These are phyloP conservation scores for Bipolaris zeicola DNA, from an alignment of 2,329 filamentous ascomycete genomes.

Conservation along the genomic window DNA sequence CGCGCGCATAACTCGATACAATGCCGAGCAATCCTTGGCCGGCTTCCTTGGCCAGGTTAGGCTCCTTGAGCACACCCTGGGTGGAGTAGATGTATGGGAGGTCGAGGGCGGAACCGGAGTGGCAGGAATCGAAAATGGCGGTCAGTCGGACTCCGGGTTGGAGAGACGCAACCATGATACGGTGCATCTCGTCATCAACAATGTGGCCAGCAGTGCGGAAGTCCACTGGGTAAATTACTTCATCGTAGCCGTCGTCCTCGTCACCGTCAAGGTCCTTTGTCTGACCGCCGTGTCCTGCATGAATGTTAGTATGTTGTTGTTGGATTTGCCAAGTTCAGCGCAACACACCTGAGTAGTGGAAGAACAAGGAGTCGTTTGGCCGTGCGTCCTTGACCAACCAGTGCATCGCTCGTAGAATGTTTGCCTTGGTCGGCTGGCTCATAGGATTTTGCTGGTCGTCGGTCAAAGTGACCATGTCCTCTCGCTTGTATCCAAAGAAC, in stretches of 20 bases:
- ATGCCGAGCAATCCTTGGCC: slow-evolving; percentile 72
- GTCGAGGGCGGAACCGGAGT: slow-evolving; percentile 78
- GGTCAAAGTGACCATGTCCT: slow-evolving; percentile 96
- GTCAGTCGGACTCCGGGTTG: slow-evolving; percentile 82
- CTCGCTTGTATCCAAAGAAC: slow-evolving; percentile 88
- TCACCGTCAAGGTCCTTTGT: slow-evolving; percentile 79
- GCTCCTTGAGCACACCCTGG: slow-evolving; percentile 79
- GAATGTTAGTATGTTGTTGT: slow-evolving; percentile 12
- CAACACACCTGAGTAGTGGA: slow-evolving; percentile 88
- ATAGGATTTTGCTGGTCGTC: slow-evolving; percentile 97
- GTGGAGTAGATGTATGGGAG: slow-evolving; percentile 82
- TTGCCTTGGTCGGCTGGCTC: slow-evolving; percentile 95
- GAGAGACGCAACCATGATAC: slow-evolving; percentile 77
- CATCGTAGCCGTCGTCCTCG: slow-evolving; percentile 80
- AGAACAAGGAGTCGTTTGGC: slow-evolving; percentile 94
- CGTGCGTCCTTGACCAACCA: slow-evolving; percentile 94
- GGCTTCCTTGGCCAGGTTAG: slow-evolving; percentile 79
- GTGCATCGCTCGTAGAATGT: slow-evolving; percentile 94
- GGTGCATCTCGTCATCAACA: slow-evolving; percentile 82
- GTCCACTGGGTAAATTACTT: slow-evolving; percentile 84
- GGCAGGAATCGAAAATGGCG: slow-evolving; percentile 81
- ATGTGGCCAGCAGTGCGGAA: slow-evolving; percentile 81
- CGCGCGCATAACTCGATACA: slow-evolving; percentile 78
- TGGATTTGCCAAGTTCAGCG: neutral
- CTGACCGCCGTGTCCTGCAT: slow-evolving; percentile 77